Evolutionary conservation across 768 basidiomycete species (phyloP).

Genomic region (Termitomyces sp.): DNA sequence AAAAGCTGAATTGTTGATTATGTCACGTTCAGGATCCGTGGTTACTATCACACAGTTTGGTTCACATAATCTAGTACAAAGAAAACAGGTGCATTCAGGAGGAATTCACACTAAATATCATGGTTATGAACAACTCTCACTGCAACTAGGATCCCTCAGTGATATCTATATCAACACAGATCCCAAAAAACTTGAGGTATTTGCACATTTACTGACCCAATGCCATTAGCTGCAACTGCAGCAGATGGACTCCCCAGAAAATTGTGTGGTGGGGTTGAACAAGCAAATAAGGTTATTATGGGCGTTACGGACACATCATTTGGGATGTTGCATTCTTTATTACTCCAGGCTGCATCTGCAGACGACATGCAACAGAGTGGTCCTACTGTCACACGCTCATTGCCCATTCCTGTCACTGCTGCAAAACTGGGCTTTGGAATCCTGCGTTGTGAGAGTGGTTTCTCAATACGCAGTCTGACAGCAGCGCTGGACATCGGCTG

Average conservation of each 20-base stretch:
- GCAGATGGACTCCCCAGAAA: constrained; percentile 45
- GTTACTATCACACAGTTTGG: background rate
- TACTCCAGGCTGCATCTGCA: constrained; percentile 41
- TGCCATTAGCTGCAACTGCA: constrained; percentile 35
- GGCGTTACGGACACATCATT: constrained; percentile 91
- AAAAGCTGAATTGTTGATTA: background rate
- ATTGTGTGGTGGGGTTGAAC: constrained; percentile 69
- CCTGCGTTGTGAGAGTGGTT: constrained; percentile 69
- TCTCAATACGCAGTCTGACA: constrained; percentile 75
- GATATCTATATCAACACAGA: constrained; percentile 7
- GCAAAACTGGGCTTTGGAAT: constrained; percentile 57
- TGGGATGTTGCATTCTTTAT: constrained; percentile 75
- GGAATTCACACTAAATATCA: background rate
- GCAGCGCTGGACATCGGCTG: constrained; percentile 54
- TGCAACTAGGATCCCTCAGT: background rate
- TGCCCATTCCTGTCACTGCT: background rate
- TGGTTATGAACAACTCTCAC: background rate
- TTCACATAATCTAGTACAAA: background rate
- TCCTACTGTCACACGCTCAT: background rate
- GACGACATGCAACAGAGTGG: background rate
- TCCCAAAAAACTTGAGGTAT: background rate
- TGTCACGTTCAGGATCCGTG: background rate
- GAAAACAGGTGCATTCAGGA: background rate
- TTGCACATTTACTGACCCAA: constrained; percentile 31
- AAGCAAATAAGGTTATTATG: constrained; percentile 79